These are phyloP conservation scores for Rhododendron griersonianum DNA, from an alignment of 148 eudicot species.

Conservation along the genomic window DNA sequence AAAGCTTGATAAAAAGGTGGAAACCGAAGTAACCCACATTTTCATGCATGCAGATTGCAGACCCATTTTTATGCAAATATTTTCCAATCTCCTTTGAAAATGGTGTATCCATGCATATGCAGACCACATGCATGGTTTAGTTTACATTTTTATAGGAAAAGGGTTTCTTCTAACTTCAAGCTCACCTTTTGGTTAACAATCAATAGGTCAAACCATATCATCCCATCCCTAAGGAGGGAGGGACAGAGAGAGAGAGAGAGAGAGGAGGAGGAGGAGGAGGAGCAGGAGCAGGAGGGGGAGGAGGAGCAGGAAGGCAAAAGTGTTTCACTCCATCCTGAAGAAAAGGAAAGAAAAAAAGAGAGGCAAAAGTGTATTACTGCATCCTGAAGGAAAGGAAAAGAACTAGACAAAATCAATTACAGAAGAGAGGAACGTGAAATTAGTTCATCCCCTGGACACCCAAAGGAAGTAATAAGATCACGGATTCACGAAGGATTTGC, in stretches of 20 bases:
- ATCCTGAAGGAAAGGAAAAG: not conserved
- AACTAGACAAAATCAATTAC: not conserved
- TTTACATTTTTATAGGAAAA: not conserved
- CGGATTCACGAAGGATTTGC: not conserved
- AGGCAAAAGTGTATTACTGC: not conserved
- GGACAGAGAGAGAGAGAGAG: not conserved
- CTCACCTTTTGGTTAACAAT: not conserved
- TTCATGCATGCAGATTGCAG: not conserved
- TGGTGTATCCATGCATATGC: not conserved
- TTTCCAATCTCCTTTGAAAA: not conserved
- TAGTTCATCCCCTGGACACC: not conserved
- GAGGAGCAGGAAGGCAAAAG: not conserved
- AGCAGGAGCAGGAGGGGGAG: not conserved
- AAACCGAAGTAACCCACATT: not conserved
- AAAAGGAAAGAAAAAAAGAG: not conserved
- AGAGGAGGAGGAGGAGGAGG: not conserved
- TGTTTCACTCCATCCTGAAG: not conserved
- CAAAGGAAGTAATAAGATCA: not conserved
- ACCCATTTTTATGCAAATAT: not conserved
- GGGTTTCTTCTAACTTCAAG: not conserved
- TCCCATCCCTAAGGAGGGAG: not conserved
- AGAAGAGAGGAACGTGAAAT: not conserved
- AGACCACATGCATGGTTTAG: not conserved
- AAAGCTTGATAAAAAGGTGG: not conserved
- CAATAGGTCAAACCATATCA: not conserved